phyloP scores from a whole-genome alignment of 257 asterid genomes.

The Paulownia fortunei region DNA sequence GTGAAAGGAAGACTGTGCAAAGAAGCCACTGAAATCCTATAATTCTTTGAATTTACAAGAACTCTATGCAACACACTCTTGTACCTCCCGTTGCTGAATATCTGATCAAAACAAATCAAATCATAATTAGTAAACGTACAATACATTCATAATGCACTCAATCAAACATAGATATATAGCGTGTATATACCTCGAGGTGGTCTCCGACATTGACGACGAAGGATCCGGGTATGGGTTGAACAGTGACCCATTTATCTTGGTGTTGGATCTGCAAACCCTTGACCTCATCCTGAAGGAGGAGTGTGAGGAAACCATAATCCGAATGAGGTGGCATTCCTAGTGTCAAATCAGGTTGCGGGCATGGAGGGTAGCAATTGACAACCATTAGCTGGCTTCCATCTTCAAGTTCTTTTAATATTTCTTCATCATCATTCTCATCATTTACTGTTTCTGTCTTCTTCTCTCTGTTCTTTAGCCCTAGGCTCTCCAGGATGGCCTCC shows the following conservation, averaged over 20 bases:
- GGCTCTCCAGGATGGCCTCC: conserved; percentile 80
- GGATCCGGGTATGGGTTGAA: conserved; percentile 80
- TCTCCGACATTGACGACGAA: conserved; percentile 94
- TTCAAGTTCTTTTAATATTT: conserved; percentile 51
- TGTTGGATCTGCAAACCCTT: conserved; percentile 72
- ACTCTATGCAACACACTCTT: conserved; percentile 88
- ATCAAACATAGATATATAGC: neutral
- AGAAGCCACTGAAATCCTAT: conserved; percentile 78
- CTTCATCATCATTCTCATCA: conserved; percentile 29
- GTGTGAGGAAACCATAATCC: conserved; percentile 82
- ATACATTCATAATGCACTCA: neutral
- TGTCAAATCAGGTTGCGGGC: conserved; percentile 91
- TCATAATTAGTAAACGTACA: neutral
- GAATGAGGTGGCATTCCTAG: conserved; percentile 95
- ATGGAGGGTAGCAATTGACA: conserved; percentile 80
- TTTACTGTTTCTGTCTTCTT: conserved; percentile 28
- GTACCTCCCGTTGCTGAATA: conserved; percentile 88
- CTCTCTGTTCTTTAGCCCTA: conserved; percentile 47
- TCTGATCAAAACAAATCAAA: conserved; percentile 41
- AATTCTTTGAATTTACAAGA: conserved; percentile 55
- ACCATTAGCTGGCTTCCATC: conserved; percentile 94
- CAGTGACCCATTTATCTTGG: conserved; percentile 59
- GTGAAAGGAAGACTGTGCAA: conserved; percentile 73
- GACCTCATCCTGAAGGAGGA: conserved; percentile 88
- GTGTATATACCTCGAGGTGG: conserved; percentile 87